phyloP scores from a whole-genome alignment of 2,329 filamentous ascomycete species.

The Peltaster fructicola region DNA sequence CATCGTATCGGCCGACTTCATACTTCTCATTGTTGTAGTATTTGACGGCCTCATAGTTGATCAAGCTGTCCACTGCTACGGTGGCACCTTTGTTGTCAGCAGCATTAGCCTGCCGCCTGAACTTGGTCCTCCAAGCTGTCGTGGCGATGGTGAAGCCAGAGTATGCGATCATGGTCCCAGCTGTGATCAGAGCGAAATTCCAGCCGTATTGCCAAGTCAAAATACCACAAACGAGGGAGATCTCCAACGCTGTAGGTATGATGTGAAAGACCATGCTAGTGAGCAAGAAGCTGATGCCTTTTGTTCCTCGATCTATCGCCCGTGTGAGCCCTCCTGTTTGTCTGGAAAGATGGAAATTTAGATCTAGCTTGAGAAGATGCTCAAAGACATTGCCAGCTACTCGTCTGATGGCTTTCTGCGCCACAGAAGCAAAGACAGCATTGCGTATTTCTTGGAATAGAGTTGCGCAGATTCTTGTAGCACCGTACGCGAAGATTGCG shows the following conservation, averaged over 20 bases:
- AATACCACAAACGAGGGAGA: slow-evolving; percentile 88
- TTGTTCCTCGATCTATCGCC: slow-evolving; percentile 90
- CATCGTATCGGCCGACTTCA: slow-evolving; percentile 79
- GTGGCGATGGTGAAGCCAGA: slow-evolving; percentile 94
- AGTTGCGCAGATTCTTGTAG: slow-evolving; percentile 72
- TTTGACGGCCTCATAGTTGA: slow-evolving; percentile 98
- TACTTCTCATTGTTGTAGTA: slow-evolving; percentile 99
- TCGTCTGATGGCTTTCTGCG: slow-evolving; percentile 83
- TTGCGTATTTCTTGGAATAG: slow-evolving; percentile 88
- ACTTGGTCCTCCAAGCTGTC: slow-evolving; percentile 93
- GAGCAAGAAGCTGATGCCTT: slow-evolving; percentile 91
- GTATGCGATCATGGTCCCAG: slow-evolving; percentile 80
- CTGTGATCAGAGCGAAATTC: slow-evolving; percentile 82
- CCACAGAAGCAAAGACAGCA: slow-evolving; percentile 89
- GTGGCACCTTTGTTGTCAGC: slow-evolving; percentile 93
- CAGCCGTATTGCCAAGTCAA: slow-evolving; percentile 89
- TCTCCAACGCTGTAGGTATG: slow-evolving; percentile 82
- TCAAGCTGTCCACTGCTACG: slow-evolving; percentile 85
- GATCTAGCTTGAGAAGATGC: slow-evolving; percentile 71
- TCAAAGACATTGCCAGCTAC: slow-evolving; percentile 88
- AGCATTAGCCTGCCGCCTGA: slow-evolving; percentile 83
- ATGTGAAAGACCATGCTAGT: slow-evolving; percentile 99
- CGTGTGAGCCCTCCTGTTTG: slow-evolving; percentile 89
- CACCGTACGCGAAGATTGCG: slow-evolving; percentile 81
- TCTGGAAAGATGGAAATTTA: slow-evolving; percentile 83